Evolutionary conservation across 345 rosid genomes (phyloP).

Genomic region (Melaleuca alternifolia): DNA sequence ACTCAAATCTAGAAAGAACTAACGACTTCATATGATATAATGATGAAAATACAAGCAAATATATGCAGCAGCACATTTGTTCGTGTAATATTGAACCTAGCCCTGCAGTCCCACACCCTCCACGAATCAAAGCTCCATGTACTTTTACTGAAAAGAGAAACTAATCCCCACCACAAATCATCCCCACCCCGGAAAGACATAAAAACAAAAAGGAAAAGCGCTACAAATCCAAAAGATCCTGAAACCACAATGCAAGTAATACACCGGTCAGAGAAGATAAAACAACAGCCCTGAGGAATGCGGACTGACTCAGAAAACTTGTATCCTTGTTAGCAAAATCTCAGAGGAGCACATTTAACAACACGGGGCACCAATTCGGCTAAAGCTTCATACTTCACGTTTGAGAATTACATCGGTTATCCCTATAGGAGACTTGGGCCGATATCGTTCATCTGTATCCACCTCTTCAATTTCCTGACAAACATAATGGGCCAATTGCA

Average conservation of each 20-base stretch:
- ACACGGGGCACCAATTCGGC: background rate
- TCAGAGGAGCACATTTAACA: background rate
- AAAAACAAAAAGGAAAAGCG: background rate
- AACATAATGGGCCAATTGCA: background rate
- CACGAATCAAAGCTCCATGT: background rate
- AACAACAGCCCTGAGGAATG: background rate
- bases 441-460: constrained; percentile 84
- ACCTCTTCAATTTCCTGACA: constrained; percentile 94
- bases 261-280: background rate
- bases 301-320: background rate
- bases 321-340: background rate
- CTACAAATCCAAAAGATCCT: background rate
- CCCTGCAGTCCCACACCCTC: background rate
- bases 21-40: background rate
- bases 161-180: background rate
- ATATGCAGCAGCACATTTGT: background rate
- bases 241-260: background rate
- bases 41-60: background rate
- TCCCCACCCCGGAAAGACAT: background rate
- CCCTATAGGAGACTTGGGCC: constrained; percentile 59
- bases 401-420: constrained; percentile 46
- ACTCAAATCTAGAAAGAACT: background rate
- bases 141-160: background rate
- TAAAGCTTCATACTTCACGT: constrained; percentile 30
- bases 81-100: background rate